These are phyloP conservation scores for Pilasporangium apinafurcum DNA, from an alignment of 352 stramenopile species.

Conservation along the genomic window DNA sequence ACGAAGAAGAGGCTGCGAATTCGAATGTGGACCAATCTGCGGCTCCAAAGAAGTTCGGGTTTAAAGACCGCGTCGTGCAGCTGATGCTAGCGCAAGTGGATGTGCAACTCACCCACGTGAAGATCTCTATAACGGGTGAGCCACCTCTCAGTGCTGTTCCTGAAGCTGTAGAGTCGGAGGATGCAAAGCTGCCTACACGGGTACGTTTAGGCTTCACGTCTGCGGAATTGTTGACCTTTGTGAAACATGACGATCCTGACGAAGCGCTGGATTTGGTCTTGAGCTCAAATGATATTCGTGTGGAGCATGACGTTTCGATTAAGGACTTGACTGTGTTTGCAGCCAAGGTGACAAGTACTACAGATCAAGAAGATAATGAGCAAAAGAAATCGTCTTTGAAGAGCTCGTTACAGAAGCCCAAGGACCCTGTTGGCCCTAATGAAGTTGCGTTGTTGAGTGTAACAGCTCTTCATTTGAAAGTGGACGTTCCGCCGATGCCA, in stretches of 20 bases:
- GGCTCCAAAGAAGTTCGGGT: conserved; percentile 26
- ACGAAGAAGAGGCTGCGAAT: conserved; percentile 21
- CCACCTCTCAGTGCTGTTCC: conserved; percentile 10
- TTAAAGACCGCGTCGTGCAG: conserved; percentile 60
- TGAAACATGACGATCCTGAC: conserved; percentile 34
- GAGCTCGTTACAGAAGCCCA: conserved; percentile 12
- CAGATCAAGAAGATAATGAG: conserved; percentile 1
- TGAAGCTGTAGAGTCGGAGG: conserved; percentile 14
- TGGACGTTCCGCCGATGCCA: conserved; percentile 50
- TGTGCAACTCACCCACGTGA: conserved; percentile 35
- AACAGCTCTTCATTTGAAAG: conserved; percentile 29
- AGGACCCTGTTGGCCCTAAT: conserved; percentile 9
- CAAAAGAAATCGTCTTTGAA: conserved; percentile 17
- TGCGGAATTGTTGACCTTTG: conserved; percentile 31
- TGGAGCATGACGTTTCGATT: conserved; percentile 39
- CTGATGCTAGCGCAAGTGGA: conserved; percentile 55
- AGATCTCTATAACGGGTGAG: conserved; percentile 26
- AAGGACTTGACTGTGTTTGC: conserved; percentile 42
- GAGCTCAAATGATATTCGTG: conserved; percentile 38
- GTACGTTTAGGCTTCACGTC: conserved; percentile 23
- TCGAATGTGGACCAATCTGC: conserved; percentile 7
- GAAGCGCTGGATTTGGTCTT: conserved; percentile 42
- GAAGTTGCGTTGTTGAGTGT: conserved; percentile 30
- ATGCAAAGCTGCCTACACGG: conserved; percentile 23
- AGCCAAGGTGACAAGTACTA: conserved; percentile 12